phyloP scores from a whole-genome alignment of 2,329 filamentous ascomycete species.

The Botryotinia narcissicola region DNA sequence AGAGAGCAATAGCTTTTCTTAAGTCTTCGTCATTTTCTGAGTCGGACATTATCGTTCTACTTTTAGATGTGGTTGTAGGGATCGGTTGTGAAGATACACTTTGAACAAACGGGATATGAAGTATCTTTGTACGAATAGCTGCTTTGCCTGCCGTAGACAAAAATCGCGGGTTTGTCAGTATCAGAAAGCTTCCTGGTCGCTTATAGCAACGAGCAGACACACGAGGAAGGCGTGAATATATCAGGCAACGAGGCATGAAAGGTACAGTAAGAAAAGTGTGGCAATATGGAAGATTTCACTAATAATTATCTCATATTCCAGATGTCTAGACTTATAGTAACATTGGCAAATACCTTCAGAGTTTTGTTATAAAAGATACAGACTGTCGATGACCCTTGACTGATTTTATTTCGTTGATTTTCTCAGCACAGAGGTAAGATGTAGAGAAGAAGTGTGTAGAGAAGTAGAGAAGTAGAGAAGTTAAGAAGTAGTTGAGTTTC shows the following conservation, averaged over 20 bases:
- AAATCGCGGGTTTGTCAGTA: neutral
- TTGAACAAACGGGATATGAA: neutral
- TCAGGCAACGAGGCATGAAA: neutral
- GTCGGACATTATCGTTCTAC: slow-evolving; percentile 32
- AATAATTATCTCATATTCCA: neutral
- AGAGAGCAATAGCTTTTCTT: slow-evolving; percentile 59
- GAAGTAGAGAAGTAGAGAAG: neutral
- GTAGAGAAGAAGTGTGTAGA: neutral
- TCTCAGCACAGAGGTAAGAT: neutral
- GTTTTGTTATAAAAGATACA: neutral
- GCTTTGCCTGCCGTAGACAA: neutral
- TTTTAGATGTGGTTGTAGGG: neutral
- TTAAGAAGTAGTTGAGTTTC: neutral
- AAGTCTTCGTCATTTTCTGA: slow-evolving; percentile 50
- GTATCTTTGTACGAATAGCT: neutral
- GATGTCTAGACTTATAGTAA: neutral
- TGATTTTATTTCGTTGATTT: neutral
- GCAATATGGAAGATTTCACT: neutral
- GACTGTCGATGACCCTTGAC: neutral
- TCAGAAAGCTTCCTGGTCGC: neutral
- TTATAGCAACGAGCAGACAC: neutral
- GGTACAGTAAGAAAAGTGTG: neutral
- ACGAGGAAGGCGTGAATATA: neutral
- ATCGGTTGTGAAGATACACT: neutral
- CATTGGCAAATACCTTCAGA: neutral